Evolutionary conservation across 441 rosid genomes (phyloP), one percentile per base, ranked within the genome.

Genomic region (Cnidoscolus chayamansa): DNA sequence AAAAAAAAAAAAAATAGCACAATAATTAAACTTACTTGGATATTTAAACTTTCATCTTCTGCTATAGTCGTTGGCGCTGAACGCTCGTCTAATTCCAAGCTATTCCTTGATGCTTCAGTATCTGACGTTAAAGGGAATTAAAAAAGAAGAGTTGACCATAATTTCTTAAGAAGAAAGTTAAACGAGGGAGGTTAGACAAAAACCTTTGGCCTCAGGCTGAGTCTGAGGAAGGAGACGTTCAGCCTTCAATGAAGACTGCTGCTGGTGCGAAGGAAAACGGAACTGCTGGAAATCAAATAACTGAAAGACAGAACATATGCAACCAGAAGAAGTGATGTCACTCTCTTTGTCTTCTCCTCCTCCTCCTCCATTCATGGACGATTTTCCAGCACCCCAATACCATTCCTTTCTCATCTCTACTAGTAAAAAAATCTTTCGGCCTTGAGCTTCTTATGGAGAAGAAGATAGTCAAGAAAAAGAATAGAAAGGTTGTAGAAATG

Each of bases 281-380:
- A 84, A 78, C 62, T 79, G 86, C 67, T 85, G 91, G 63, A 87
- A 94, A 80, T 89, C 92, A 77, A 92, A 90, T 55, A 90, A 73
- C 70, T 92, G 92, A 71, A 87, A 85, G 7, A 94, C 85, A 58
- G 91, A 80, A 77, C 86, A 85, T 84, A 92, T 89, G 90, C 97
- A 94, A 65, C 97, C 93, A 59, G 89, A 72, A 64, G 84, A 47
- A 16, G 76, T n/a, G 60, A 56, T 63, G 12, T 56, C 66, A 55
- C 55, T 55, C 5, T 67, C 75, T 68, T 43, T 43, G 32, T 47
- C 67, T 37, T 16, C 9, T 30, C 37, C 10, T 56, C 17, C 71
- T 19, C 69, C 62, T 74, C 45, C 45, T 40, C 45, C 37, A 35
- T 68, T 80, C 65, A 60, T 75, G 71, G 83, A 55, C 65, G 86